A percentile compares a stretch with the other conserved stretches of the same genome.
Evolutionary conservation across 225 moss, liverwort and hornwort genomes (phyloP).

Genomic region (Marchantia paleacea): DNA sequence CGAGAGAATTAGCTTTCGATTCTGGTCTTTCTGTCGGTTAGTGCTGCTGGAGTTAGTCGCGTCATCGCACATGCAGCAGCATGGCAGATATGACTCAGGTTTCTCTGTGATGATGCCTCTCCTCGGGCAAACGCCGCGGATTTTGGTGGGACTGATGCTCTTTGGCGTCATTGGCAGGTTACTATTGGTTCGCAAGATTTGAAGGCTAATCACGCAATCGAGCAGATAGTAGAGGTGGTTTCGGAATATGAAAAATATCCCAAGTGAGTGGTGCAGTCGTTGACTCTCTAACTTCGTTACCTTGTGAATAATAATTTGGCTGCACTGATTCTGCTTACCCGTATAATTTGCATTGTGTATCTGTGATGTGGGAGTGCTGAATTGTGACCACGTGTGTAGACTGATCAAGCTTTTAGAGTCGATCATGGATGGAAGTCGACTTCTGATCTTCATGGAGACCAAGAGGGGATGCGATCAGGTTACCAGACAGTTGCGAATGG

Average conservation of each 20-base stretch:
- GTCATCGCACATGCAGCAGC: not conserved
- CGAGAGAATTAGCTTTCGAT: no score
- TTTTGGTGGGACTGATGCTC: not conserved
- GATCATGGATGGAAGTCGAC: conserved; percentile 91
- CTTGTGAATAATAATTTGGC: not conserved
- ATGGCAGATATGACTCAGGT: not conserved
- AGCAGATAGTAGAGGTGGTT: conserved; percentile 90
- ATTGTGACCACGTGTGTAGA: conserved; percentile 36
- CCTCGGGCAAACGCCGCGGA: no score
- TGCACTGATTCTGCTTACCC: not conserved
- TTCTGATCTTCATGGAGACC: conserved; percentile 93
- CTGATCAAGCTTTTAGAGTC: conserved; percentile 87
- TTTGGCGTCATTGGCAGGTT: conserved; percentile 44
- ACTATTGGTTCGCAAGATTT: conserved; percentile 88
- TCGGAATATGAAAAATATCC: conserved; percentile 89
- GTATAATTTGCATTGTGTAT: not conserved
- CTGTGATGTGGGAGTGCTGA: not conserved
- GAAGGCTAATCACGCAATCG: conserved; percentile 91
- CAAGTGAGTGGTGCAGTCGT: conserved; percentile 46
- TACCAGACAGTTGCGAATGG: conserved; percentile 80
- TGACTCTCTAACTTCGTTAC: not conserved
- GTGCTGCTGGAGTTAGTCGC: not conserved
- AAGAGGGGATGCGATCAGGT: conserved; percentile 96
- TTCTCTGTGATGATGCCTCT: not conserved
- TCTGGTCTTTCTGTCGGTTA: not conserved